Percentiles rank a stretch among this genome's conserved stretches.
These are phyloP conservation scores for Cyanodermella asteris DNA, from an alignment of 2,329 filamentous ascomycete species.

Conservation along the genomic window DNA sequence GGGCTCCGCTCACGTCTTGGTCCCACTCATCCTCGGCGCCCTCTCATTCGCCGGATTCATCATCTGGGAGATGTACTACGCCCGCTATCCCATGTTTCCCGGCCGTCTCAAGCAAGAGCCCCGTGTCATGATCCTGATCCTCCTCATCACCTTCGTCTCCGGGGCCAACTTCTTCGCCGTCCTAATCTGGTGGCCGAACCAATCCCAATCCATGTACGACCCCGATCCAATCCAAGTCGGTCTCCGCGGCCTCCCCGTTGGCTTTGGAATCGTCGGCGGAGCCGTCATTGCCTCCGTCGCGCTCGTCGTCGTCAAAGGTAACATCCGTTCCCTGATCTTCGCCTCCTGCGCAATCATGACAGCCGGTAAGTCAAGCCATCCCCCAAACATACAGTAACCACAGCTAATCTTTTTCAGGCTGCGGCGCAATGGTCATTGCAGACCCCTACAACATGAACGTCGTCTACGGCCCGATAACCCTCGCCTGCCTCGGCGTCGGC, in stretches of 20 bases:
- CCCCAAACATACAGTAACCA: background rate
- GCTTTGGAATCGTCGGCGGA: slow-evolving; percentile 39
- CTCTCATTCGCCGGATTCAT: slow-evolving; percentile 20
- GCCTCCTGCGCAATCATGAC: slow-evolving; percentile 41
- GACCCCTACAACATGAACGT: slow-evolving; percentile 29
- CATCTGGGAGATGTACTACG: slow-evolving; percentile 25
- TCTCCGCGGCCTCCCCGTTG: slow-evolving; percentile 42
- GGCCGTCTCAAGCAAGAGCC: slow-evolving; percentile 23
- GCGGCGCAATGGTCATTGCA: slow-evolving; percentile 30
- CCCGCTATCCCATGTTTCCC: slow-evolving; percentile 25
- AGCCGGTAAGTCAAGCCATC: slow-evolving; percentile 20
- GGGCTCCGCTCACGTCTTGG: slow-evolving; percentile 23
- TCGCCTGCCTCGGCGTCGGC: slow-evolving; percentile 43
- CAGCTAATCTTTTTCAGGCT: slow-evolving; percentile 16
- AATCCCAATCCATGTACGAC: slow-evolving; percentile 43
- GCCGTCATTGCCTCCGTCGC: slow-evolving; percentile 36
- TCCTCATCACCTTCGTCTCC: slow-evolving; percentile 36
- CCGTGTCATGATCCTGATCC: slow-evolving; percentile 28
- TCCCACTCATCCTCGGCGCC: slow-evolving; percentile 23
- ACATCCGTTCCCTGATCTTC: slow-evolving; percentile 38
- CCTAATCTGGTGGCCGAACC: slow-evolving; percentile 38
- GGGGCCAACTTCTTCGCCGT: slow-evolving; percentile 37
- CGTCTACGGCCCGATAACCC: slow-evolving; percentile 34
- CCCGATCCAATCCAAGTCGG: slow-evolving; percentile 42
- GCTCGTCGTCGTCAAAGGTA: slow-evolving; percentile 34